Conservation (phyloP, 139 green algal species). For the Chlorella sp. region DNA sequence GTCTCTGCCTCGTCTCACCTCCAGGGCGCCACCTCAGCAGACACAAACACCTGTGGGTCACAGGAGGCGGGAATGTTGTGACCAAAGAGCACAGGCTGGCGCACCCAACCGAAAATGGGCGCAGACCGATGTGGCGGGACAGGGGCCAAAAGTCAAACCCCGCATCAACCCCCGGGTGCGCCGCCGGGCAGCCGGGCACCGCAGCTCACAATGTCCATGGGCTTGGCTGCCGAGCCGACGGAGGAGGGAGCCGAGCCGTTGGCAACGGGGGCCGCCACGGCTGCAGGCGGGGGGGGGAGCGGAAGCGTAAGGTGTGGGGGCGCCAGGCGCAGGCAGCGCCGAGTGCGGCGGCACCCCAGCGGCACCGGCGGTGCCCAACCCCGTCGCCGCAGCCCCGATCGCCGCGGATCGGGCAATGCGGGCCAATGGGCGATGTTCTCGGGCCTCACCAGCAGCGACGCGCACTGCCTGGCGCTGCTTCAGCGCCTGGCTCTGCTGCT, state of each 20-base stretch:
- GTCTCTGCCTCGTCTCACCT: neutral
- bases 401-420: too few relatives aligned
- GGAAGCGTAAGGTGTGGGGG: too few relatives aligned
- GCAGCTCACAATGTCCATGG: slow-evolving; percentile 54
- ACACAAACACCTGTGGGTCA: slow-evolving; percentile 7
- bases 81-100: too few relatives aligned
- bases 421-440: too few relatives aligned
- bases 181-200: neutral
- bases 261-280: neutral
- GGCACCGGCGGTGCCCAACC: too few relatives aligned
- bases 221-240: neutral
- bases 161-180: neutral
- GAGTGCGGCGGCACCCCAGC: too few relatives aligned
- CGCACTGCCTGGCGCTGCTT: too few relatives aligned
- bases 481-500: too few relatives aligned
- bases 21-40: slow-evolving; percentile 26
- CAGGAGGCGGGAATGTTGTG: neutral
- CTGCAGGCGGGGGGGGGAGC: too few relatives aligned
- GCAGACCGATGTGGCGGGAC: neutral
- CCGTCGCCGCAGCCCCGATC: too few relatives aligned
- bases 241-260: neutral
- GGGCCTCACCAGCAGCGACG: too few relatives aligned
- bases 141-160: neutral
- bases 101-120: neutral
- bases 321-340: too few relatives aligned